A percentile compares a stretch with the other conserved stretches of the same genome.
Conservation (phyloP, 1,139 yeast genomes). For the Zygosaccharomyces sapae region DNA sequence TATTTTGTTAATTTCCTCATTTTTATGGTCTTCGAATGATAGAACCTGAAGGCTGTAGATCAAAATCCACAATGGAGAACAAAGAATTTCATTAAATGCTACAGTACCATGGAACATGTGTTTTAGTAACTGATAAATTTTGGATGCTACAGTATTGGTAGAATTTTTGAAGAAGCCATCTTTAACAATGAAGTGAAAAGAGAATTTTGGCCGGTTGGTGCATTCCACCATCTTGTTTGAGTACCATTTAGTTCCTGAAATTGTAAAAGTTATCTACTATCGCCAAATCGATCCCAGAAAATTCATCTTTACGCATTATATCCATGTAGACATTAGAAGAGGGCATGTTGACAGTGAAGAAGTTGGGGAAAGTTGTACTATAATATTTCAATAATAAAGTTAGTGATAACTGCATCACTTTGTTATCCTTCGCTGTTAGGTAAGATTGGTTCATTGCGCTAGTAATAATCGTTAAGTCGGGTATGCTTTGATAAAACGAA, state of each 20-base stretch:
- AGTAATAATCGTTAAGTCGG: slow-evolving; percentile 46
- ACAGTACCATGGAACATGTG: slow-evolving; percentile 44
- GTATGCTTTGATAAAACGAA: slow-evolving; percentile 41
- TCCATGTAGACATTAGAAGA: slow-evolving; percentile 37
- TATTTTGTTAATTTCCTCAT: slow-evolving; percentile 32
- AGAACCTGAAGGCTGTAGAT: slow-evolving; percentile 40
- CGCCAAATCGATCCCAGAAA: slow-evolving; percentile 50
- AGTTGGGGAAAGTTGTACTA: slow-evolving; percentile 35
- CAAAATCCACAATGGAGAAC: slow-evolving; percentile 45
- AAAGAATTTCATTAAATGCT: slow-evolving; percentile 46
- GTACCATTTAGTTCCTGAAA: slow-evolving; percentile 39
- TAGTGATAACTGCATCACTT: slow-evolving; percentile 39
- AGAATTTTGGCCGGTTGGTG: slow-evolving; percentile 43
- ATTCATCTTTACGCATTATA: slow-evolving; percentile 33
- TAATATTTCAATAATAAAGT: slow-evolving; percentile 37
- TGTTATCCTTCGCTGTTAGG: slow-evolving; percentile 36
- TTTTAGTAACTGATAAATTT: slow-evolving; percentile 41
- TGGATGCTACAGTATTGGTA: slow-evolving; percentile 34
- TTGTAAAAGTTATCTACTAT: slow-evolving; percentile 46
- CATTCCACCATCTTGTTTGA: slow-evolving; percentile 64
- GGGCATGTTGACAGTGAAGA: slow-evolving; percentile 32
- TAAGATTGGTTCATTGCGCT: slow-evolving; percentile 40
- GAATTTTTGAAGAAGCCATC: slow-evolving; percentile 41
- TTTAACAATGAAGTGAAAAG: slow-evolving; percentile 58
- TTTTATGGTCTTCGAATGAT: slow-evolving; percentile 13